A percentile compares a stretch with the other conserved stretches of the same genome.
Evolutionary conservation across 176 grass and related monocot species (phyloP).

Genomic region (Oryza meyeriana): DNA sequence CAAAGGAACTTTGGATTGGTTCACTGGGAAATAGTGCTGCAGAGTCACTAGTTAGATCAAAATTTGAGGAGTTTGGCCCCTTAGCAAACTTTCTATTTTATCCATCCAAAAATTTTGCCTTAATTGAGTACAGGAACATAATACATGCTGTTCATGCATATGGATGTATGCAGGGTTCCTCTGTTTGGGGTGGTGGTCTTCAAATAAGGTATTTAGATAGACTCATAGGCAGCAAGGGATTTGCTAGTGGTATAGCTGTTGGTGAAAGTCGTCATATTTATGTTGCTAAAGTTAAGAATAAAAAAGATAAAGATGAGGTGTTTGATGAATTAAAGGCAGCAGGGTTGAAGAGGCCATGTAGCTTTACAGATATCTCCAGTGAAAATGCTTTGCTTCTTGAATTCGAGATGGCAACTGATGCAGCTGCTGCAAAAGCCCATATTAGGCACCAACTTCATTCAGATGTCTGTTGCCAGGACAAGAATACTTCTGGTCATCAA

Average conservation of each 20-base stretch:
- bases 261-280: constrained; percentile 82
- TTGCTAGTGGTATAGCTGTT: constrained; percentile 62
- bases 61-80: constrained; percentile 80
- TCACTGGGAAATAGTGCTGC: constrained; percentile 54
- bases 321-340: constrained; percentile 59
- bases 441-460: constrained; percentile 54
- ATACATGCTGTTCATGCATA: constrained; percentile 69
- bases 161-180: constrained; percentile 76
- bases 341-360: constrained; percentile 55
- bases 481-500: constrained; percentile 40
- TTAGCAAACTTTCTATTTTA: constrained; percentile 57
- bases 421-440: constrained; percentile 64
- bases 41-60: constrained; percentile 58
- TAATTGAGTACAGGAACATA: constrained; percentile 77
- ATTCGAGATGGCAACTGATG: constrained; percentile 73
- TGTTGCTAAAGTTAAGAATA: constrained; percentile 62
- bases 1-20: constrained; percentile 84
- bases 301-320: constrained; percentile 74
- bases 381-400: constrained; percentile 84
- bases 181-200: constrained; percentile 69
- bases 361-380: constrained; percentile 48
- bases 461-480: constrained; percentile 42
- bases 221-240: constrained; percentile 65
- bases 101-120: constrained; percentile 59
- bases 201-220: constrained; percentile 80